A percentile compares a stretch with the other conserved stretches of the same genome.
These are phyloP conservation scores for Aspergillus sclerotioniger DNA, from an alignment of 495 filamentous ascomycete genomes.

Conservation along the genomic window DNA sequence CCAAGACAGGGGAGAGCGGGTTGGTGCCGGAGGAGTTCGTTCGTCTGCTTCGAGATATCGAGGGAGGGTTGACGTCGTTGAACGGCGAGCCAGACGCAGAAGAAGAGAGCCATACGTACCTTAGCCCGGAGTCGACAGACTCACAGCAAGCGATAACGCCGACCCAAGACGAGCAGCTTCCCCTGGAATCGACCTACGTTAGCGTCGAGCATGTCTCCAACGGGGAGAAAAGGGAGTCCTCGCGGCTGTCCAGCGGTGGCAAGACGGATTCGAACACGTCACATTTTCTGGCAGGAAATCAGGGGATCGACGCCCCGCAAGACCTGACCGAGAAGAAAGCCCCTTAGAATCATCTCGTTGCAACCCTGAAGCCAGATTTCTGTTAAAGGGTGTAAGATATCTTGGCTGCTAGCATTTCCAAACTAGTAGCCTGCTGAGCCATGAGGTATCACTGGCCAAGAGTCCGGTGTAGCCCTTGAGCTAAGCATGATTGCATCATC, in stretches of 20 bases:
- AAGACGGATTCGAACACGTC: constrained; percentile 10
- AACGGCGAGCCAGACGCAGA: constrained; percentile 38
- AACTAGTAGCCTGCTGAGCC: too few relatives aligned
- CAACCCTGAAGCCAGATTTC: too few relatives aligned
- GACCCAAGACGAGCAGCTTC: constrained; percentile 23
- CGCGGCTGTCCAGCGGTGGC: constrained; percentile 3
- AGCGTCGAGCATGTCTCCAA: constrained; percentile 7
- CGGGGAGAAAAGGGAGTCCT: constrained; percentile 9
- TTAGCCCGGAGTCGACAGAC: constrained; percentile 31
- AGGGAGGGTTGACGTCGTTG: constrained; percentile 58
- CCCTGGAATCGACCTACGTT: constrained; percentile 7
- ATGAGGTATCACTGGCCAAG: too few relatives aligned
- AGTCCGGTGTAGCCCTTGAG: neutral
- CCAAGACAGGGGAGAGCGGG: constrained; percentile 83
- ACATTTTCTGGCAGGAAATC: constrained; percentile 1
- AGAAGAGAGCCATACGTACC: constrained; percentile 23
- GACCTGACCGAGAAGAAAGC: constrained; percentile 9
- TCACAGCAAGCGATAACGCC: constrained; percentile 34
- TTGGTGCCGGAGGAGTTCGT: constrained; percentile 97
- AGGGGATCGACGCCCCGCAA: constrained; percentile 1
- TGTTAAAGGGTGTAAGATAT: too few relatives aligned
- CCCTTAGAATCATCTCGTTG: too few relatives aligned
- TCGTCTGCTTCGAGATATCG: constrained; percentile 85
- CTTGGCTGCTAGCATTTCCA: too few relatives aligned
- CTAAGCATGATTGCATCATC: neutral